Conservation (phyloP, 202 grass and related monocot species). For the Hordeum pubiflorum region DNA sequence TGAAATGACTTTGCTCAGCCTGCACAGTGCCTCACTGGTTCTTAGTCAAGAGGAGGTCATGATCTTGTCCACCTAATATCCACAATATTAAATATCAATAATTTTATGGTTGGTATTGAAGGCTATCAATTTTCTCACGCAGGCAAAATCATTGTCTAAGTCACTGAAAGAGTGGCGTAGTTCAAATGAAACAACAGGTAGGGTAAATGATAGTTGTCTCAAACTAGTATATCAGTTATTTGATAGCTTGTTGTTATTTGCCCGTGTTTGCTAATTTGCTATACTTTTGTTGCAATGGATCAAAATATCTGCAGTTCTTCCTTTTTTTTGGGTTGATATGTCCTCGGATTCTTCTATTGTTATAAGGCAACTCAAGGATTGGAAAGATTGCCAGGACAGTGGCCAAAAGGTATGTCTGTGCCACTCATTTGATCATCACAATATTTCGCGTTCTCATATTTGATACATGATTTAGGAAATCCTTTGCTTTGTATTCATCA, state of each 20-base stretch:
- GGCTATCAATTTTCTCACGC: slow-evolving; percentile 22
- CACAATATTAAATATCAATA: neutral
- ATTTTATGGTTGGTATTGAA: neutral
- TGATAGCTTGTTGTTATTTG: slow-evolving; percentile 5
- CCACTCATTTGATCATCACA: slow-evolving; percentile 10
- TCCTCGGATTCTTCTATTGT: slow-evolving; percentile 37
- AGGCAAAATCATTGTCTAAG: slow-evolving; percentile 50
- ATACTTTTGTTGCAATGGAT: slow-evolving; percentile 7
- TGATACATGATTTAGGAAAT: neutral
- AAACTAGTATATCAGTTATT: neutral
- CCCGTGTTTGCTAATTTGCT: slow-evolving; percentile 14
- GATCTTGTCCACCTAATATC: slow-evolving; percentile 12
- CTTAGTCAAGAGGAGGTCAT: slow-evolving; percentile 59
- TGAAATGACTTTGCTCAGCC: slow-evolving; percentile 45
- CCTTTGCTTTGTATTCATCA: neutral
- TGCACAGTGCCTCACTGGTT: slow-evolving; percentile 33
- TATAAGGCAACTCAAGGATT: slow-evolving; percentile 71
- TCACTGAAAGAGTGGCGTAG: slow-evolving; percentile 56
- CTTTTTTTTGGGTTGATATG: slow-evolving; percentile 75
- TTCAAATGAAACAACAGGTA: slow-evolving; percentile 74
- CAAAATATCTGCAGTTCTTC: slow-evolving; percentile 38
- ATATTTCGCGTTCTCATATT: neutral
- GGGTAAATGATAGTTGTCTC: slow-evolving; percentile 13
- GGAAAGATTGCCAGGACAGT: slow-evolving; percentile 46
- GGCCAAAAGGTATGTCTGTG: slow-evolving; percentile 50